phyloP scores from a whole-genome alignment of 805 yeast species.

The Kuraishia molischiana region DNA sequence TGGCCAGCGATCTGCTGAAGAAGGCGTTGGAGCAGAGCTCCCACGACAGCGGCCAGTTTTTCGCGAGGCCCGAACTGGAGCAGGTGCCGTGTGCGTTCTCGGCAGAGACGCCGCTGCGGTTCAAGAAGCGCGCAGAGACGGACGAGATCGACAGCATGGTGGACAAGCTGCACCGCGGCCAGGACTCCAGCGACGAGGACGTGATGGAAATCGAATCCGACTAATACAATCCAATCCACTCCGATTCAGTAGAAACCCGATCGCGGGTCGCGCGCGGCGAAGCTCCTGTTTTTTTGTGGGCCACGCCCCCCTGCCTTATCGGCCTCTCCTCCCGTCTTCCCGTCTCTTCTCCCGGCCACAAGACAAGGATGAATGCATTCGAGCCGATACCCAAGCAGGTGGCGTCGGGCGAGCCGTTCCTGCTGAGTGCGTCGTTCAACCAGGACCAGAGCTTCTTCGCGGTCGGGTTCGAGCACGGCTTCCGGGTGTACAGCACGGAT shows the following conservation, averaged over 20 bases:
- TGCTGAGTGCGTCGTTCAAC: slow-evolving; percentile 63
- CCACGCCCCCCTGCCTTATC: background rate
- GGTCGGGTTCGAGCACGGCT: slow-evolving; percentile 71
- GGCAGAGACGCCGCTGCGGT: background rate
- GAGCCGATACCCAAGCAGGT: slow-evolving; percentile 13
- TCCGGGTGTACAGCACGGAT: slow-evolving; percentile 76
- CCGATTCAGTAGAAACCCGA: too few relatives aligned
- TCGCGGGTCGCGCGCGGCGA: background rate
- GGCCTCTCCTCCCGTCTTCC: too few relatives aligned
- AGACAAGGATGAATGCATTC: slow-evolving; percentile 20
- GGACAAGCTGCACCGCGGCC: slow-evolving; percentile 32
- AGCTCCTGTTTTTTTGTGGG: background rate
- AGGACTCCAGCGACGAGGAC: slow-evolving; percentile 27
- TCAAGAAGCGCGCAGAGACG: background rate
- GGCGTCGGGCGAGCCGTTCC: slow-evolving; percentile 19
- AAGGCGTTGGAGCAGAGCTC: slow-evolving; percentile 60
- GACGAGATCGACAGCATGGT: slow-evolving; percentile 26
- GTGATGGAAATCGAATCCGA: slow-evolving; percentile 54
- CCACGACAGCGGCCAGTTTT: slow-evolving; percentile 12
- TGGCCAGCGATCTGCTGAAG: slow-evolving; percentile 71
- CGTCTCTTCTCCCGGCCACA: background rate
- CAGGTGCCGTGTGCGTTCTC: background rate
- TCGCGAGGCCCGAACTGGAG: slow-evolving; percentile 13
- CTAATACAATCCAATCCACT: too few relatives aligned
- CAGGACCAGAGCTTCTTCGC: slow-evolving; percentile 91